Evolutionary conservation across 257 asterid species (phyloP), one percentile per base, ranked within the genome.

Genomic region (Nicotiana otophora): DNA sequence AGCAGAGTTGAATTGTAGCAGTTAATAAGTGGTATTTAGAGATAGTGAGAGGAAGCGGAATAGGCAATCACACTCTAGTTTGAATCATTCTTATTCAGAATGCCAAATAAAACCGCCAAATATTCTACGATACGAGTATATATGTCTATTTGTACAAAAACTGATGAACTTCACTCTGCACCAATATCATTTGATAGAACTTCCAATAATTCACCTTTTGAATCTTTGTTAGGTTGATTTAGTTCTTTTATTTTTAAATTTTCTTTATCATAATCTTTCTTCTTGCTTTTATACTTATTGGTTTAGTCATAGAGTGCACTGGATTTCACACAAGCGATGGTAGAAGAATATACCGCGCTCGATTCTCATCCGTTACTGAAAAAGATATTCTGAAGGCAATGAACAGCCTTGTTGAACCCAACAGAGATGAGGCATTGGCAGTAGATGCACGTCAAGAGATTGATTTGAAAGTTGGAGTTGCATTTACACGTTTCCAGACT

Each of bases 361-460:
- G 96, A 65, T 94, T 94, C 91, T 94, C 98, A 78, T 92, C 98
- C 51, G 98, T 94, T 75, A 92, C 97, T 60, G 97, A 93, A 90
- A 92, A 91, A 87, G 98, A 93, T 85, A 94, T 94, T 83, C 46
- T 78, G 83, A 93, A 91, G 87, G 98, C 98, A 58, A 88, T 94
- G 96, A 88, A 77, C 83, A 84, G 81, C 89, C 97, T 94, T 78
- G 96, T 87, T 80, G 91, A 87, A 85, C 97, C 98, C 61, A 92
- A 94, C 89, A 88, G 89, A 85, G 91, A 94, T 80, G 98, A 94
- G 91, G 92, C 98, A 77, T 80, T 93, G 87, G 95, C 98, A 65
- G 98, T 94, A 78, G 98, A 94, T 89, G 96, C 97, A 74, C 98
- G 97, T 80, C 98, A 94, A 86, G 97, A 94, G 91, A 94, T 94